Percentiles rank a stretch among this genome's conserved stretches.
Conservation (phyloP, 495 filamentous ascomycete species). For the Talaromyces ruber region DNA sequence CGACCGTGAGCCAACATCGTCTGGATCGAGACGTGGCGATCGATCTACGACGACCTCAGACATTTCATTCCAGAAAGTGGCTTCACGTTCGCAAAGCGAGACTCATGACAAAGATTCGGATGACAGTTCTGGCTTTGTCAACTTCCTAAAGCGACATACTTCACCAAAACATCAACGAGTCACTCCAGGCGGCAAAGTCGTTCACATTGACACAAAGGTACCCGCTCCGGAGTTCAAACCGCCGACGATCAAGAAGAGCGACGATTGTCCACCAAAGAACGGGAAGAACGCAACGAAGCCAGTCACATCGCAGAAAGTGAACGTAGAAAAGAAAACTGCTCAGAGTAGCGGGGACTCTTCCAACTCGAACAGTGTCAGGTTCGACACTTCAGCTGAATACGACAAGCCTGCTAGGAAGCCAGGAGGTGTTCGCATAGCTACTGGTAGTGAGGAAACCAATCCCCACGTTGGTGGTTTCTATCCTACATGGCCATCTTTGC, state of each 20-base stretch:
- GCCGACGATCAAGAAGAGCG: conserved; percentile 4
- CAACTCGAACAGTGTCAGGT: neutral
- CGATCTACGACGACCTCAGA: conserved; percentile 6
- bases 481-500: neutral
- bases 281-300: neutral
- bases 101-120: conserved; percentile 15
- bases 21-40: neutral
- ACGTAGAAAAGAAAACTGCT: neutral
- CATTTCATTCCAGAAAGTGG: conserved; percentile 7
- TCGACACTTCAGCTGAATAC: neutral
- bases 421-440: neutral
- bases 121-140: conserved; percentile 33
- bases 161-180: conserved; percentile 54
- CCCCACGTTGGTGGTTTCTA: neutral
- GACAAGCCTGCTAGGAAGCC: neutral
- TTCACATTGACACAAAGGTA: conserved; percentile 34
- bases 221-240: conserved; percentile 26
- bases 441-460: neutral
- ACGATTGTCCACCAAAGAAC: conserved; percentile 2
- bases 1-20: conserved; percentile 11
- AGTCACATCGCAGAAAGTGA: neutral
- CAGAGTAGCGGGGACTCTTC: neutral
- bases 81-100: conserved; percentile 16
- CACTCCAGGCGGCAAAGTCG: conserved; percentile 56
- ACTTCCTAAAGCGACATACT: conserved; percentile 50